Percentiles rank a stretch among this genome's conserved stretches.
Evolutionary conservation across 2,329 filamentous ascomycete species (phyloP).

Genomic region (Epichloe amarillans): DNA sequence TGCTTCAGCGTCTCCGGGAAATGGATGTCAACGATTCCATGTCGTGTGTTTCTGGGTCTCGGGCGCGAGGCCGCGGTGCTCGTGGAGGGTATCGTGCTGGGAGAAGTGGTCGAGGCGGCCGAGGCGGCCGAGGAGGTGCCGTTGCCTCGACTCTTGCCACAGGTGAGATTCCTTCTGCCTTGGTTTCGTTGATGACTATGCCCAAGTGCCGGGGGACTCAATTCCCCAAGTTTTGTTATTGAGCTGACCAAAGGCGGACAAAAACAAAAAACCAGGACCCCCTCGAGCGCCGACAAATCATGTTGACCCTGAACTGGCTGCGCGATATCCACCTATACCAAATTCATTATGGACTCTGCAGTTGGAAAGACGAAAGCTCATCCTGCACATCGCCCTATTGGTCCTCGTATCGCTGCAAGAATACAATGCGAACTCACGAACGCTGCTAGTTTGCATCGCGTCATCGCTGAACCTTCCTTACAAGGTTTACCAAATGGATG

Average conservation of each 20-base stretch:
- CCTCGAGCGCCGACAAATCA: slow-evolving; percentile 28
- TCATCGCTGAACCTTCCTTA: slow-evolving; percentile 58
- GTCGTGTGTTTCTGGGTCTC: slow-evolving; percentile 11
- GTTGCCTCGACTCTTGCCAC: slow-evolving; percentile 18
- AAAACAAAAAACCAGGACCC: slow-evolving; percentile 22
- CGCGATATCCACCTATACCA: slow-evolving; percentile 43
- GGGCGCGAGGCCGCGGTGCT: slow-evolving; percentile 21
- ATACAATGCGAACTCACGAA: slow-evolving; percentile 60
- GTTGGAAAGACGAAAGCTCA: slow-evolving; percentile 47
- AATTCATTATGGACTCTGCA: slow-evolving; percentile 48
- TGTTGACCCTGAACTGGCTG: slow-evolving; percentile 32
- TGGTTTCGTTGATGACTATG: not conserved
- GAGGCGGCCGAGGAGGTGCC: slow-evolving; percentile 6
- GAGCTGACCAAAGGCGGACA: slow-evolving; percentile 3
- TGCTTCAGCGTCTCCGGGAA: slow-evolving; percentile 59
- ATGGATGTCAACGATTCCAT: slow-evolving; percentile 38
- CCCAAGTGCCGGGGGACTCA: not conserved
- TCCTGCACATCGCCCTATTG: slow-evolving; percentile 60
- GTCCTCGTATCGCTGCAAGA: slow-evolving; percentile 64
- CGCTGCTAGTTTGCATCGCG: slow-evolving; percentile 56
- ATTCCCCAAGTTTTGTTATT: not conserved
- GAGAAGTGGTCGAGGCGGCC: slow-evolving; percentile 17
- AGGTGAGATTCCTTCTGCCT: slow-evolving; percentile 17
- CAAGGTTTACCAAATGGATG: slow-evolving; percentile 52
- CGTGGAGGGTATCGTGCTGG: slow-evolving; percentile 12